Base-by-base conservation (phyloP, 805 yeast species). In the Ogataea nonfermentans region DNA sequence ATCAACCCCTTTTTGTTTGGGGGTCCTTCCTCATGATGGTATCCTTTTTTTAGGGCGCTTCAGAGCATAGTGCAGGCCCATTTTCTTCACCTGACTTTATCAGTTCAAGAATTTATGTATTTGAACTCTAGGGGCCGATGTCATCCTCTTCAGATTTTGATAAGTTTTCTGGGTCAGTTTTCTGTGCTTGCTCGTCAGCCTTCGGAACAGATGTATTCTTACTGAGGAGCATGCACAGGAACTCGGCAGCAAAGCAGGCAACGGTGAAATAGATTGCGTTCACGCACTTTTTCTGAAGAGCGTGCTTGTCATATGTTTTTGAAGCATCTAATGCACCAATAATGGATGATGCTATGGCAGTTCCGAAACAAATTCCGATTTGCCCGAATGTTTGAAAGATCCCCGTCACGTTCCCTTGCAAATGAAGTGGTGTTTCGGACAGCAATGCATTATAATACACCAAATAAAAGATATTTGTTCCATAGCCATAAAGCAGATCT, bases 381-480 rank as follows among this genome's bases (percentile, higher is more conserved):
- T 38, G 41, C 11, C 43, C 43, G 16, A 29, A 11, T 6, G 43
- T 39, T 22, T 33, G 37, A 24, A 39, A 33, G 9, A 39, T 33
- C 7, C 43, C 43, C 0, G 35, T 14, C 12, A 29, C 30, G 20
- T 33, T 33, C 6, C 38, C 43, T 14, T 39, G 43, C 22, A 39
- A 17, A 23, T 39, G 43, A 12, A 33, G 26, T 10, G 43, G 43
- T 1, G 38, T 29, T 20, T 39, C 27, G 6, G 33, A 13, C 4
- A 39, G 25, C 13, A 39, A 15, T n/a, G 43, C 30, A 12, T 8
- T 12, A 15, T 17, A 24, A 13, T 29, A 33, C 22, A 32, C 27
- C 15, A 29, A 37, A 31, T 12, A 39, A 29, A 33, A 39, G 27
- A 39, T 11, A 22, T 39, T 39, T 15, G 17, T 14, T 4, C 28